Percentiles rank a stretch among this genome's conserved stretches.
phyloP scores from a whole-genome alignment of 768 basidiomycete genomes.

The Nevesoporus exiguus region DNA sequence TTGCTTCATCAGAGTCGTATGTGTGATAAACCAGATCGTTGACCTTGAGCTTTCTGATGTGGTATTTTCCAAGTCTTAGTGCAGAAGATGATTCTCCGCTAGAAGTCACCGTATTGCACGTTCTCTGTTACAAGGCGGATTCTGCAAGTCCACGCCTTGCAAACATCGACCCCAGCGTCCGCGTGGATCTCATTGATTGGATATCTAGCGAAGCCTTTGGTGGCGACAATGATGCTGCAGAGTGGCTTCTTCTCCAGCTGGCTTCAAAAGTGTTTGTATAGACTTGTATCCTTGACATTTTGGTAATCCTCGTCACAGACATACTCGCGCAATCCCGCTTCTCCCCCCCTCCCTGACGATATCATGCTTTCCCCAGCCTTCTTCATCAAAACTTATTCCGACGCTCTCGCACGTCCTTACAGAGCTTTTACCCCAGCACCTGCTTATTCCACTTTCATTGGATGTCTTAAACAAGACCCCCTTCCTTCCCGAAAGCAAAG shows the following conservation, averaged over 20 bases:
- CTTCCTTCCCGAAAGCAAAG: constrained; percentile 64
- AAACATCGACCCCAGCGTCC: constrained; percentile 25
- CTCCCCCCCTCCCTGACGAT: constrained; percentile 65
- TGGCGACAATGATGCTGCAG: constrained; percentile 65
- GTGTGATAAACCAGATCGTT: constrained; percentile 25
- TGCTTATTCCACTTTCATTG: constrained; percentile 58
- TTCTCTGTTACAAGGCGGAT: constrained; percentile 43
- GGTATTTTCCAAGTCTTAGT: constrained; percentile 31
- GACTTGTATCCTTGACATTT: neutral
- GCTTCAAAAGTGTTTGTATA: constrained; percentile 61
- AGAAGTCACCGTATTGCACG: constrained; percentile 64
- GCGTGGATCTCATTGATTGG: constrained; percentile 65
- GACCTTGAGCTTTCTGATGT: constrained; percentile 14
- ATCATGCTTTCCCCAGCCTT: constrained; percentile 54
- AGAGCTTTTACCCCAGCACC: constrained; percentile 55
- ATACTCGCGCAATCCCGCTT: constrained; percentile 63
- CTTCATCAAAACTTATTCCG: constrained; percentile 34
- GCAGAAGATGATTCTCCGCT: constrained; percentile 35
- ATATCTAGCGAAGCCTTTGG: constrained; percentile 66
- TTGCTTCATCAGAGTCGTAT: constrained; percentile 63
- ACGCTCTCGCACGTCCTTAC: constrained; percentile 53
- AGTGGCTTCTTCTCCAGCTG: constrained; percentile 65
- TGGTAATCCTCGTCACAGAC: constrained; percentile 38
- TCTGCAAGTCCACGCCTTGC: neutral
- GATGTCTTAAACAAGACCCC: constrained; percentile 52